Conservation (phyloP, 2,329 filamentous ascomycete genomes). For the Beauveria asiatica region DNA sequence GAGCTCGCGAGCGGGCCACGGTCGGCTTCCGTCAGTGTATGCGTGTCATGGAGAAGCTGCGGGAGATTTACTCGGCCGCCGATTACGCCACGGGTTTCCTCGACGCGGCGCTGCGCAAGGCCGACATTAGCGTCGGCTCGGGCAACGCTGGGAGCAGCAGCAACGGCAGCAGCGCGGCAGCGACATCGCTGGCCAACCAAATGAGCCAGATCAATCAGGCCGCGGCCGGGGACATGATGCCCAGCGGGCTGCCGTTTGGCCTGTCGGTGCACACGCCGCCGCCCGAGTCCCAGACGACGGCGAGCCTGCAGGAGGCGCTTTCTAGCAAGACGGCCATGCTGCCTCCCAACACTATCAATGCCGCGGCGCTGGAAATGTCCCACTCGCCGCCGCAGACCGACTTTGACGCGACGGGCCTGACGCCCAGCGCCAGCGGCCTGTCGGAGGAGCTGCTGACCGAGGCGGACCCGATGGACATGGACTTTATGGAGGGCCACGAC, state of each 20-base stretch:
- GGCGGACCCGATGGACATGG: slow-evolving; percentile 33
- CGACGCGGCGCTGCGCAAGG: slow-evolving; percentile 84
- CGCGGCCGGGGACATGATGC: slow-evolving; percentile 23
- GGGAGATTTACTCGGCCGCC: slow-evolving; percentile 87
- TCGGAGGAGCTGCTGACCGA: slow-evolving; percentile 31
- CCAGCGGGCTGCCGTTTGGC: slow-evolving; percentile 26
- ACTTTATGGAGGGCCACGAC: slow-evolving; percentile 37
- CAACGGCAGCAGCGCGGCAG: not conserved
- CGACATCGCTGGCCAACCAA: slow-evolving; percentile 17
- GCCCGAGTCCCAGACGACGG: slow-evolving; percentile 35
- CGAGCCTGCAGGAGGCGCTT: slow-evolving; percentile 27
- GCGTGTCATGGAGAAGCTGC: slow-evolving; percentile 77
- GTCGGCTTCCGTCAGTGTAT: slow-evolving; percentile 86
- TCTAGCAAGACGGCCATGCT: slow-evolving; percentile 26
- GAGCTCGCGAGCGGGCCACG: slow-evolving; percentile 63
- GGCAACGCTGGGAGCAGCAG: not conserved
- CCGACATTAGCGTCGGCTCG: slow-evolving; percentile 59
- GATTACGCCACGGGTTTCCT: slow-evolving; percentile 93
- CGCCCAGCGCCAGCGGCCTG: slow-evolving; percentile 36
- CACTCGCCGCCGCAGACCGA: slow-evolving; percentile 39
- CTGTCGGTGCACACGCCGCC: slow-evolving; percentile 42
- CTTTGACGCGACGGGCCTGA: slow-evolving; percentile 30
- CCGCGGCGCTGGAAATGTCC: slow-evolving; percentile 26
- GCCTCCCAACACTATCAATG: slow-evolving; percentile 30
- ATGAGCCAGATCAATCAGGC: not conserved